These are phyloP conservation scores for Solanum medicagineum DNA, from an alignment of 257 asterid genomes.

Conservation along the genomic window DNA sequence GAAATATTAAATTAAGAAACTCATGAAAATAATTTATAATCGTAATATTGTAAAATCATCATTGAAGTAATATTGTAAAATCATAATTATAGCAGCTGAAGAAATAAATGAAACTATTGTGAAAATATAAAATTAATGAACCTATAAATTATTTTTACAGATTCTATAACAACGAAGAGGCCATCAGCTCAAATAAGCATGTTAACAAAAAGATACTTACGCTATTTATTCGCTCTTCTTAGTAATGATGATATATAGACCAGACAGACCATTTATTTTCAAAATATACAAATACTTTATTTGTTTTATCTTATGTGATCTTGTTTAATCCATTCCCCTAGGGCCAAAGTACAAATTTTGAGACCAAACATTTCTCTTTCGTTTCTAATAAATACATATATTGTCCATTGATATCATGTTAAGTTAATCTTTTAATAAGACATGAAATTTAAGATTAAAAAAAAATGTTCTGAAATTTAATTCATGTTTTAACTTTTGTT, in stretches of 20 bases:
- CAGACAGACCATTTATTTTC: neutral
- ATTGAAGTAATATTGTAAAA: no score
- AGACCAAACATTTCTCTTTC: neutral
- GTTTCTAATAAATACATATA: neutral
- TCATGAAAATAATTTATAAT: no score
- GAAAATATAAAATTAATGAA: no score
- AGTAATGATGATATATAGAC: neutral
- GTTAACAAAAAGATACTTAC: no score
- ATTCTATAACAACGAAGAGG: no score
- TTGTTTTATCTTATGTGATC: neutral
- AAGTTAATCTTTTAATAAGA: neutral
- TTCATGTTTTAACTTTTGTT: neutral
- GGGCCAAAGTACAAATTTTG: neutral
- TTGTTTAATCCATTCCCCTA: neutral
- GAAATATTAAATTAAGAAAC: no score
- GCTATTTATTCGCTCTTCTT: no score
- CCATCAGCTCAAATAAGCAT: no score
- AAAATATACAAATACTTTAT: neutral
- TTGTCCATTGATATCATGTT: neutral
- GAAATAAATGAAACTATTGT: no score
- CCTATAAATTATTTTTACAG: no score
- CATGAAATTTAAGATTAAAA: neutral
- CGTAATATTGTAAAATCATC: no score
- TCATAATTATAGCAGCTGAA: no score
- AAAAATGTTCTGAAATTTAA: neutral